Base-by-base conservation (phyloP, 768 basidiomycete species). In the Hypsizygus marmoreus region DNA sequence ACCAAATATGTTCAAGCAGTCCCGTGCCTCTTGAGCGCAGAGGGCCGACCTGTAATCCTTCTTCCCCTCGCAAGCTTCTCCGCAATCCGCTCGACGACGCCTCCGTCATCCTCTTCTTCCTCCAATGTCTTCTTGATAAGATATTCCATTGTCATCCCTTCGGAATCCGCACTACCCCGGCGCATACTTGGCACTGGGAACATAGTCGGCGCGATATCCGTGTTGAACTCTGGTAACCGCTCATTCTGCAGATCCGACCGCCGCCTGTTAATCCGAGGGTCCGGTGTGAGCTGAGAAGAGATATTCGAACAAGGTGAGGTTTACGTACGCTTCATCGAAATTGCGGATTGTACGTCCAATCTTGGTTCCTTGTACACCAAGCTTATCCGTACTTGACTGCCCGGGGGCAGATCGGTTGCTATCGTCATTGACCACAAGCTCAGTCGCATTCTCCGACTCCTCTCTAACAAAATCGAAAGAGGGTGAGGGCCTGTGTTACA, bases 371-470 rank as follows among this genome's bases (percentile, higher is more conserved):
- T 83, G 81, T 25, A 85, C 85, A 24, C 74, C 75, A 22, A 91
- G 80, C 46, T 75, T 78, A 59, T 85, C 81, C 6, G 71, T 64
- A 6, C 54, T 19, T 13, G 54, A 56, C 30, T 51, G 60, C 12
- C n/a, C n/a, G n/a, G 62, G 56, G 8, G 55, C 58, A 26, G 66
- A 63, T 19, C 58, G 61, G 30, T 54, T 45, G 11, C 55, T 40
- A 22, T 53, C 48, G 32, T 61, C 71, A 40, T 71, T 69, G 5
- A 64, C 55, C 26, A 70, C 66, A 12, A 91, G 71, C 61, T 91
- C 89, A 2, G 88, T 80, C 2, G 80, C 84, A 49, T 81, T 85
- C 69, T 91, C 89, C 1, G 88, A 76, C 61, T 88, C 89, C 60
- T 91, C 86, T 62, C 87, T 89, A 37, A 7, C 12, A 19, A 13